phyloP scores from a whole-genome alignment of 2,329 filamentous ascomycete genomes.

The Knufia fluminis region DNA sequence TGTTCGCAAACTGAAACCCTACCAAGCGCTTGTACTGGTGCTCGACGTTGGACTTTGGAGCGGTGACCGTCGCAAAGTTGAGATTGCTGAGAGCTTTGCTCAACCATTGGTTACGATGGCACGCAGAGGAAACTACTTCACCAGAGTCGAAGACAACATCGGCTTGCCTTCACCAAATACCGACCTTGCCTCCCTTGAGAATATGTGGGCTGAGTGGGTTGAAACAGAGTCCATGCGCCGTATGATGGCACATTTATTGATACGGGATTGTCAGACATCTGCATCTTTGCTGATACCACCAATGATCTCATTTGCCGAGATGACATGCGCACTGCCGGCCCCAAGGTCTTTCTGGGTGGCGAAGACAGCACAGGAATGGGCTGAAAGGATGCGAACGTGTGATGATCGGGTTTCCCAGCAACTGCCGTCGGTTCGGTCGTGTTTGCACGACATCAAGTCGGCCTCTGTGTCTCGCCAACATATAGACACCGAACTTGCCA shows the following conservation, averaged over 20 bases:
- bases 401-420: slow-evolving; percentile 1
- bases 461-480: neutral
- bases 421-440: neutral
- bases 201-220: slow-evolving; percentile 26
- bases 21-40: slow-evolving; percentile 29
- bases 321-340: slow-evolving; percentile 41
- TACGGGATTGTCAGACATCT: slow-evolving; percentile 55
- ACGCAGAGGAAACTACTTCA: slow-evolving; percentile 37
- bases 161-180: neutral
- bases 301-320: slow-evolving; percentile 19
- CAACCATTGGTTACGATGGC: slow-evolving; percentile 32
- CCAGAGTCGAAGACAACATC: slow-evolving; percentile 18
- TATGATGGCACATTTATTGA: slow-evolving; percentile 55
- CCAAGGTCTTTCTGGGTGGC: slow-evolving; percentile 58
- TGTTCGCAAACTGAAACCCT: slow-evolving; percentile 26
- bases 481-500: neutral
- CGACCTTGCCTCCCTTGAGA: slow-evolving; percentile 13
- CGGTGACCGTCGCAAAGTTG: slow-evolving; percentile 31
- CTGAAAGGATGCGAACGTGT: slow-evolving; percentile 47
- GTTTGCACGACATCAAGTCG: neutral
- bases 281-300: slow-evolving; percentile 58
- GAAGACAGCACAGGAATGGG: slow-evolving; percentile 55
- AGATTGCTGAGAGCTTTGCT: slow-evolving; percentile 34
- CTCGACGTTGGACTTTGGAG: slow-evolving; percentile 32
- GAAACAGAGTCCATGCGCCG: slow-evolving; percentile 29